These are phyloP conservation scores for Trametes versicolor DNA, from an alignment of 1,284 basidiomycete genomes.

Conservation along the genomic window DNA sequence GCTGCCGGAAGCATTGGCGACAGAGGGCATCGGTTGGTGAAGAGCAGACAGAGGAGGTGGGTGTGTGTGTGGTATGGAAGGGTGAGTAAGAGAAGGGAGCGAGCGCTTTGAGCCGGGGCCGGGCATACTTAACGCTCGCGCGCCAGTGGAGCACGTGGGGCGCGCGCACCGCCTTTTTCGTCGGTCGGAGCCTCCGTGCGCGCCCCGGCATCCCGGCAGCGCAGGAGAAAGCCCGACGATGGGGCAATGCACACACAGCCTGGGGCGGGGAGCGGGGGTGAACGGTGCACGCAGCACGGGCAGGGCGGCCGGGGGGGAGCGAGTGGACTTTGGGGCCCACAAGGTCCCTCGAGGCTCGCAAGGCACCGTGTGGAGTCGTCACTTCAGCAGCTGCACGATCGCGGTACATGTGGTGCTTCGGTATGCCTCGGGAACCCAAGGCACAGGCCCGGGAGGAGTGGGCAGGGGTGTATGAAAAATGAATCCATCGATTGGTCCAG, in stretches of 20 bases:
- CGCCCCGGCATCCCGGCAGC: constrained; percentile 14
- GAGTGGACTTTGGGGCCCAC: background rate
- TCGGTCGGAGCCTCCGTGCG: constrained; percentile 1
- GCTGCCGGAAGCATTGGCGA: constrained; percentile 29
- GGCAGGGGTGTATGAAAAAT: too few relatives aligned
- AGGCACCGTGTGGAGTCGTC: background rate
- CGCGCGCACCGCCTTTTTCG: constrained; percentile 3
- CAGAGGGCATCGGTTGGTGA: constrained; percentile 22
- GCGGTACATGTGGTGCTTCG: too few relatives aligned
- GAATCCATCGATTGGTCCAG: too few relatives aligned
- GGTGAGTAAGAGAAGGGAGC: background rate
- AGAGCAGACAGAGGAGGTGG: background rate
- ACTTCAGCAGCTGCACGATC: too few relatives aligned
- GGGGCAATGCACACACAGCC: background rate
- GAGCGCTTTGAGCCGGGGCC: constrained; percentile 1
- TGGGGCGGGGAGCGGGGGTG: background rate
- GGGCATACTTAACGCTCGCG: constrained; percentile 5
- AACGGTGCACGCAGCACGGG: background rate
- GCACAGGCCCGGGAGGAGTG: too few relatives aligned
- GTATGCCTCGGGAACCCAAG: too few relatives aligned
- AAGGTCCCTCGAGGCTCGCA: background rate
- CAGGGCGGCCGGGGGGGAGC: background rate
- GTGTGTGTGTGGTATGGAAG: background rate
- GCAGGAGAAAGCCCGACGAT: background rate
- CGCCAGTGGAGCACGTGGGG: constrained; percentile 10